Percentiles rank a stretch among this genome's conserved stretches.
Conservation (phyloP, 768 basidiomycete genomes). For the Boletus tylopilopsis region DNA sequence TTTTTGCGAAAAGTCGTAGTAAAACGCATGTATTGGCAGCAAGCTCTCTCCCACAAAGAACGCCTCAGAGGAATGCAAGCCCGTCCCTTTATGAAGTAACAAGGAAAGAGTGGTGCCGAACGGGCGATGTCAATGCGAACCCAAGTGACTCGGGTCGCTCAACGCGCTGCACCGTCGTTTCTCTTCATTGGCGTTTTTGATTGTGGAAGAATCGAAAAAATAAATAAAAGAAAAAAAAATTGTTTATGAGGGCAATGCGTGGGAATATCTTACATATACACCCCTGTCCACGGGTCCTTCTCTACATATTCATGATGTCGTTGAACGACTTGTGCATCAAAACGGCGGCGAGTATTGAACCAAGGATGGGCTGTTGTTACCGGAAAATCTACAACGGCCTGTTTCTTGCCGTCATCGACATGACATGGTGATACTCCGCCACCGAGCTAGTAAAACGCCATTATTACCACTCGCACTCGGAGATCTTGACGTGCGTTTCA, state of each 20-base stretch:
- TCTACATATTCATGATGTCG: no score
- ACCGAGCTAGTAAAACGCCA: no score
- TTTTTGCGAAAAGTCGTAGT: no score
- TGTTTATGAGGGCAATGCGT: constrained; percentile 8
- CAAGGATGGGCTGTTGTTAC: no score
- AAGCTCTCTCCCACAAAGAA: constrained; percentile 13
- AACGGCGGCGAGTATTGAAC: no score
- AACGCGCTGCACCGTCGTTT: constrained; percentile 54
- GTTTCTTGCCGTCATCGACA: no score
- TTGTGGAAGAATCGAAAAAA: constrained; percentile 42
- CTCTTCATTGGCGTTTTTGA: constrained; percentile 51
- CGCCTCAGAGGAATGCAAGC: constrained; percentile 52
- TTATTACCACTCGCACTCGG: no score
- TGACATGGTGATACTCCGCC: no score
- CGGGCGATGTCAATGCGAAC: constrained; percentile 60
- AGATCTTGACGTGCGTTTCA: no score
- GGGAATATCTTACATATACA: constrained; percentile 20
- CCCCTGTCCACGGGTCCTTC: background rate
- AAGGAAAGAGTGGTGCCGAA: constrained; percentile 56
- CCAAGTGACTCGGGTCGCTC: constrained; percentile 47
- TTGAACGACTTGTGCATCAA: background rate
- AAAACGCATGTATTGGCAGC: no score
- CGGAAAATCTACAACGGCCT: no score
- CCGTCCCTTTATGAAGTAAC: constrained; percentile 59
- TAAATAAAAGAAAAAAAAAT: background rate